Base-by-base conservation (phyloP, 2,329 filamentous ascomycete species). In the Aspergillus sp. region DNA sequence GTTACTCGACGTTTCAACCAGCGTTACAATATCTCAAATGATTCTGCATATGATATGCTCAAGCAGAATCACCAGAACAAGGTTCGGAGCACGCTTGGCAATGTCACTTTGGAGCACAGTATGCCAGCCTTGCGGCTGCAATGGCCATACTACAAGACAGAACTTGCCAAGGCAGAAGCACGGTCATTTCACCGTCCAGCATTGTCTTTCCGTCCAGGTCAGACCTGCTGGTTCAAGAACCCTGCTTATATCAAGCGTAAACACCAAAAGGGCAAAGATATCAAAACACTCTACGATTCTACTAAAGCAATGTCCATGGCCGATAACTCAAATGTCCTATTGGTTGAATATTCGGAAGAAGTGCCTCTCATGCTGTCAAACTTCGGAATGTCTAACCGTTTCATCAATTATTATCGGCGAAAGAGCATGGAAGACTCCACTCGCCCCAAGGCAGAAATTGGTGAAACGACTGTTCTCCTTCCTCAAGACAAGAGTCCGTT, bases 1-100 rank as follows among this genome's bases (percentile, higher is more conserved):
- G 70, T 89, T 34, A 82, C 83, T 3, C 86, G 85, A 43, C 83
- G 88, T 44, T 77, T 95, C 31, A 81, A 81, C 32, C 81, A 85
- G 53, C 84, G 91, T 34, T 98, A 95, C 75, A 97, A 97, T 62
- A 87, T 94, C 46, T 95, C 90, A 28, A 97, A 97, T 51, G 93
- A 98, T 59, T 86, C 93, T 46, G 90, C 90, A 2, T 98, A 98
- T 64, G 90, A 97, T 60, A 82, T 90, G 47, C 79, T 98, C 36
- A 97, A 97, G 68, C 90, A 95, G 66, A 97, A 96, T 60, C 90
- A 95, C 60, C 89, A 95, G 69, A 90, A 88, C 75, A 97, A 95
- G 68, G 88, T 98, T 48, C 83, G 93, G 53, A 93, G 90, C 41
- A 95, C 89, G 1, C 80, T 98, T 48, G 89, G 90, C 37, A 91